These are phyloP conservation scores for Allantophomopsis lycopodina DNA, from an alignment of 2,329 filamentous ascomycete genomes.

Conservation along the genomic window DNA sequence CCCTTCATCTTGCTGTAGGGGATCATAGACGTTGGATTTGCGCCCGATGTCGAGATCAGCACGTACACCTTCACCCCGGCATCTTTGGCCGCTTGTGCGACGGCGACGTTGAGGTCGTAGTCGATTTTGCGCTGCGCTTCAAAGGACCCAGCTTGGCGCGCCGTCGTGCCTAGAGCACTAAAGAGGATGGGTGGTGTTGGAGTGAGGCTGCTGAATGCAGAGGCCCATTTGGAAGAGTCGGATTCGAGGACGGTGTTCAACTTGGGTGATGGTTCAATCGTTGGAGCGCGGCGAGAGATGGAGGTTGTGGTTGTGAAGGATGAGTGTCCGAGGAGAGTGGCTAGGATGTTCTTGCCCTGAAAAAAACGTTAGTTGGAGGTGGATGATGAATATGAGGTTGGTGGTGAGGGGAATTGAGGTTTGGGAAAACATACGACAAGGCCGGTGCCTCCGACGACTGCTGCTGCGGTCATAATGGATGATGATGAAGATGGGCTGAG, in stretches of 20 bases:
- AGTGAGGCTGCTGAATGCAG: conserved; percentile 37
- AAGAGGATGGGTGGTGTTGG: conserved; percentile 53
- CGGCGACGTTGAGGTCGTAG: conserved; percentile 69
- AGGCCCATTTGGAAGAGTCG: conserved; percentile 57
- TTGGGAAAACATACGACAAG: conserved; percentile 26
- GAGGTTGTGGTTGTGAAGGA: conserved; percentile 36
- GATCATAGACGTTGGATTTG: conserved; percentile 36
- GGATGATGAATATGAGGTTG: too few relatives aligned
- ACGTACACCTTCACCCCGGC: conserved; percentile 62
- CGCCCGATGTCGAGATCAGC: conserved; percentile 21
- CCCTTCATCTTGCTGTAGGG: conserved; percentile 64
- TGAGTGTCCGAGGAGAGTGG: conserved; percentile 40
- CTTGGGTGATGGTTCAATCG: conserved; percentile 31
- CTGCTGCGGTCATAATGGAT: conserved; percentile 9
- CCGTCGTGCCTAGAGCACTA: conserved; percentile 71
- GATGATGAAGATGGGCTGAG: too few relatives aligned
- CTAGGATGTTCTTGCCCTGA: conserved; percentile 59
- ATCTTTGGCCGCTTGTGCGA: conserved; percentile 61
- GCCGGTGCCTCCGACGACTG: conserved; percentile 30
- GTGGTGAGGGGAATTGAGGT: neutral
- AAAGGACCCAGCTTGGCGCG: conserved; percentile 58
- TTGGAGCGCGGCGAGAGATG: conserved; percentile 52
- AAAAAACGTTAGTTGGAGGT: neutral
- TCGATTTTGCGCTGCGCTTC: conserved; percentile 79
- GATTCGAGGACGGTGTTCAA: conserved; percentile 52